phyloP scores from a whole-genome alignment of 495 filamentous ascomycete genomes.

The Penicillium tannophilum region DNA sequence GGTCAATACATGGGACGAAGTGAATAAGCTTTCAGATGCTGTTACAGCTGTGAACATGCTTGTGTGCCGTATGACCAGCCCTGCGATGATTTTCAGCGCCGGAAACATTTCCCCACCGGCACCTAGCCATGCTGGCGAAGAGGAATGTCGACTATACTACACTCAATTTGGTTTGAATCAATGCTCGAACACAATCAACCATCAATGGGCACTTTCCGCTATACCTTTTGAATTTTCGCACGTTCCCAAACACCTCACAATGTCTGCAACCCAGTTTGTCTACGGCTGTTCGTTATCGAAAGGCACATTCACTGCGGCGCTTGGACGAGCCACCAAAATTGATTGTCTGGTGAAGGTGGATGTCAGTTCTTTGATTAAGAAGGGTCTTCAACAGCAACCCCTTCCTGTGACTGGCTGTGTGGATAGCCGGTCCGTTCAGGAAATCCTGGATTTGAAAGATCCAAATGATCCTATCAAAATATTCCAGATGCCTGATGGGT shows the following conservation, averaged over 20 bases:
- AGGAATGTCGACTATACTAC: background rate
- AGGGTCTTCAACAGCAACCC: background rate
- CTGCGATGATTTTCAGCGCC: background rate
- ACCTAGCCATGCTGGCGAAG: too few species aligned
- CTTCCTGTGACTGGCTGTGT: background rate
- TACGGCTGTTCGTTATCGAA: background rate
- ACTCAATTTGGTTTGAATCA: slow-evolving; percentile 26
- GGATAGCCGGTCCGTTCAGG: background rate
- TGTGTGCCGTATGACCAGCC: background rate
- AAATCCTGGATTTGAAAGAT: slow-evolving; percentile 24
- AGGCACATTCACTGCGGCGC: background rate
- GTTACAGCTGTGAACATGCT: background rate
- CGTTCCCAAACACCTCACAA: slow-evolving; percentile 46
- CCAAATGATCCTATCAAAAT: slow-evolving; percentile 56
- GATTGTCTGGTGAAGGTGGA: background rate
- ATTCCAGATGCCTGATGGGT: slow-evolving; percentile 57
- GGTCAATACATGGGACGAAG: background rate
- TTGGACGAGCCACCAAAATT: background rate
- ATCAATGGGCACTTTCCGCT: slow-evolving; percentile 60
- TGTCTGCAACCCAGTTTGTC: slow-evolving; percentile 3
- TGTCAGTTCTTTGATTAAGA: background rate
- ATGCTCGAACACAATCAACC: too few species aligned
- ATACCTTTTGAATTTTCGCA: slow-evolving; percentile 67
- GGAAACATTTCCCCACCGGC: background rate
- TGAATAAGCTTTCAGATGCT: background rate